Percentiles rank a stretch among this genome's conserved stretches.
These are phyloP conservation scores for Auriscalpium orientale DNA, from an alignment of 768 basidiomycete species.

Conservation along the genomic window DNA sequence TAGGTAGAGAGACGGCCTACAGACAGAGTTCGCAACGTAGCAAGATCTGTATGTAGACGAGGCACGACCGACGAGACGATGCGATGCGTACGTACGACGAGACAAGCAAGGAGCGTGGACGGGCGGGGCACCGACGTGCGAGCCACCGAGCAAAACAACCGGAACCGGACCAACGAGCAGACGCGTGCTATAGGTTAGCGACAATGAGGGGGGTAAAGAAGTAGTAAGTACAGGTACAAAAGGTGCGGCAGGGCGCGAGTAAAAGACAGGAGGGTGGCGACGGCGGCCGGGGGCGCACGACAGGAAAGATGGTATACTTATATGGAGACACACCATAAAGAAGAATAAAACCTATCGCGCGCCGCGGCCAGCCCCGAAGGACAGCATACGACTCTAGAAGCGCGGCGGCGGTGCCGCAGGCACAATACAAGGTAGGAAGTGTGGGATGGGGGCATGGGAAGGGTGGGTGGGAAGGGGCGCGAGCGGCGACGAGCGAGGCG, in stretches of 20 bases:
- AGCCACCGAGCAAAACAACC: too few species aligned
- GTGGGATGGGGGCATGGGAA: not conserved
- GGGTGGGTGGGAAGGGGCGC: not conserved
- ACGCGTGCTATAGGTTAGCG: not conserved
- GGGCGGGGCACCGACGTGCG: too few species aligned
- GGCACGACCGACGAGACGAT: too few species aligned
- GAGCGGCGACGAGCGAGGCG: constrained; percentile 1
- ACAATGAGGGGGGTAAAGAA: not conserved
- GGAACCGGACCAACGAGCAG: not conserved
- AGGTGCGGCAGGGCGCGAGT: too few species aligned
- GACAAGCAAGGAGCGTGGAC: not conserved
- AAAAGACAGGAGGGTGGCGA: too few species aligned
- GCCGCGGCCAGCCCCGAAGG: not conserved
- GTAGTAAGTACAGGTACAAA: not conserved
- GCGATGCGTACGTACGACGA: not conserved
- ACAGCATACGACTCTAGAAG: not conserved
- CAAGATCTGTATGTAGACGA: too few species aligned
- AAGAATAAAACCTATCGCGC: not conserved
- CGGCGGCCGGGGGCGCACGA: too few species aligned
- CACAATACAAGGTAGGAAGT: not conserved
- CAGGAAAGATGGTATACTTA: not conserved
- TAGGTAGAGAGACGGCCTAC: too few species aligned
- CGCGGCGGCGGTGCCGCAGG: not conserved
- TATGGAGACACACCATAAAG: not conserved
- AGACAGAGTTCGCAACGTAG: too few species aligned